Evolutionary conservation across 2,329 filamentous ascomycete genomes (phyloP).

Genomic region (Aspergillus aculeatinus): DNA sequence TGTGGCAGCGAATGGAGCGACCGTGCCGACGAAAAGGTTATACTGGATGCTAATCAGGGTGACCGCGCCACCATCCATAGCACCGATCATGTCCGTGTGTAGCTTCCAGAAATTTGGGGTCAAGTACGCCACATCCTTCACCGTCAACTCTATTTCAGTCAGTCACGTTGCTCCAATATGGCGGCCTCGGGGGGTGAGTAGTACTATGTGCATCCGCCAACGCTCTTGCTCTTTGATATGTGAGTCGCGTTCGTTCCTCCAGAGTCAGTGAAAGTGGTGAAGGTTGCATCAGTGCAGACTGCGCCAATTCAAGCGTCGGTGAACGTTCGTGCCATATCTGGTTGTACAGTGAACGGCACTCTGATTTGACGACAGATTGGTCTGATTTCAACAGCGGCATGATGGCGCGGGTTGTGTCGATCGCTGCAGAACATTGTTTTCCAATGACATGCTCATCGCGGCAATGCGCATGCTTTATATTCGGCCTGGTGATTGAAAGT

Average conservation of each 20-base stretch:
- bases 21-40: conserved; percentile 23
- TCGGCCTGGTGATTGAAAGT: no score
- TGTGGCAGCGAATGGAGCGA: conserved; percentile 18
- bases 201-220: conserved; percentile 6
- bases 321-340: neutral
- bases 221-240: neutral
- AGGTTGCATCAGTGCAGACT: conserved; percentile 1
- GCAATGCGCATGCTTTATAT: no score
- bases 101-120: conserved; percentile 10
- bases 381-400: neutral
- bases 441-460: no score
- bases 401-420: neutral
- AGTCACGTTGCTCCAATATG: neutral
- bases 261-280: neutral
- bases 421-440: neutral
- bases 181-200: neutral
- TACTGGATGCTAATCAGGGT: conserved; percentile 23
- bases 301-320: neutral
- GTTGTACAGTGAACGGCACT: neutral
- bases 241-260: conserved; percentile 1
- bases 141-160: conserved; percentile 3
- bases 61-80: conserved; percentile 4
- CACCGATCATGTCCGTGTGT: conserved; percentile 7
- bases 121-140: conserved; percentile 11
- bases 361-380: neutral